Evolutionary conservation across 139 green algal genomes (phyloP).

Genomic region (Gonium pectorale): DNA sequence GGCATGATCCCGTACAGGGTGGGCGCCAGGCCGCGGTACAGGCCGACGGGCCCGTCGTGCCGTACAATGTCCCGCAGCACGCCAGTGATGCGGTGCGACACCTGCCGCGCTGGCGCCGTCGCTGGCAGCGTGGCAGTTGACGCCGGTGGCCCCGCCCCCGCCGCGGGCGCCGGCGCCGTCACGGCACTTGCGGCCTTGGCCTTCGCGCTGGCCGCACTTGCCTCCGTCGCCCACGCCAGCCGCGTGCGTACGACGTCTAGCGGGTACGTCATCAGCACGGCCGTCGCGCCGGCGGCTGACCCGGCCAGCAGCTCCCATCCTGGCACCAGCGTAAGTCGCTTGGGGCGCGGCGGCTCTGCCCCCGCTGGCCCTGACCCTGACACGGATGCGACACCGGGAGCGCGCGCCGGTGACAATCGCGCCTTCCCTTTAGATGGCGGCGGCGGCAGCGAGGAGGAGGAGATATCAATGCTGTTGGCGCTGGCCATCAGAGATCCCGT

Average conservation of each 20-base stretch:
- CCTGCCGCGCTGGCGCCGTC: background rate
- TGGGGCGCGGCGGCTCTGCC: too few relatives aligned
- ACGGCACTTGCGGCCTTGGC: too few relatives aligned
- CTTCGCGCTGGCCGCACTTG: too few relatives aligned
- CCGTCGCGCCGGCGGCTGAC: slow-evolving; percentile 79
- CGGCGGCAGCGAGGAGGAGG: too few relatives aligned
- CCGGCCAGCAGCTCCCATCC: slow-evolving; percentile 87
- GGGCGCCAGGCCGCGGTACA: slow-evolving; percentile 86
- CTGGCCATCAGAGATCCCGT: too few relatives aligned
- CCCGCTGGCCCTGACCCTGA: too few relatives aligned
- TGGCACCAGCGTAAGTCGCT: too few relatives aligned
- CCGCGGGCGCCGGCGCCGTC: too few relatives aligned
- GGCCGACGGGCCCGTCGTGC: slow-evolving; percentile 70
- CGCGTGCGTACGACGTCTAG: slow-evolving; percentile 17
- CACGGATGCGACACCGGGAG: too few relatives aligned
- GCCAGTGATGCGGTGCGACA: slow-evolving; percentile 29
- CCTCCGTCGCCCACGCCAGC: slow-evolving; percentile 12
- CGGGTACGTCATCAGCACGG: slow-evolving; percentile 3
- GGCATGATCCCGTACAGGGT: slow-evolving; percentile 93
- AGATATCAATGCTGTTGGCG: too few relatives aligned
- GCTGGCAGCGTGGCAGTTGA: background rate
- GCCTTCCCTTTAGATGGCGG: too few relatives aligned
- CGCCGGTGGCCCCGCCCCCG: background rate
- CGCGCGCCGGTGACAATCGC: too few relatives aligned
- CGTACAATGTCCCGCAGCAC: slow-evolving; percentile 65